Evolutionary conservation across 257 asterid species (phyloP).

Genomic region (Solanum pennellii): DNA sequence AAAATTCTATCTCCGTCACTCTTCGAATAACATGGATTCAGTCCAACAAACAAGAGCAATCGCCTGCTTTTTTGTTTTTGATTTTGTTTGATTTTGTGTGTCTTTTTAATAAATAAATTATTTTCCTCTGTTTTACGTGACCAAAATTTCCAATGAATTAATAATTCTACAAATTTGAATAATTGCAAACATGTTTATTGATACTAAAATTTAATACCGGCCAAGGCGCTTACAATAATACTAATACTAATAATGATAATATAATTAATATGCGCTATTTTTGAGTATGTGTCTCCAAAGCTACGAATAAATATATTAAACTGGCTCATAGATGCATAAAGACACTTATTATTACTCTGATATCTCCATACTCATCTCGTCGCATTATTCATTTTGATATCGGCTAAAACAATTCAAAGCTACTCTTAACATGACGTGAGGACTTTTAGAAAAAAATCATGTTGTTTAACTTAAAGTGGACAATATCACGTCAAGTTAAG

Average conservation of each 20-base stretch:
- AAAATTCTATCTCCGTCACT: background rate
- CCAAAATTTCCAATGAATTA: background rate
- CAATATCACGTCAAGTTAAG: background rate
- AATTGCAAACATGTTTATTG: background rate
- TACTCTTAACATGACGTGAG: background rate
- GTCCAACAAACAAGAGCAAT: background rate
- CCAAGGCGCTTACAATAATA: background rate
- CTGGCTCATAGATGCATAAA: background rate
- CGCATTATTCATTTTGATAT: background rate
- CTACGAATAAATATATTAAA: background rate
- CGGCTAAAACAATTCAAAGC: background rate
- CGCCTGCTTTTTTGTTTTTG: background rate
- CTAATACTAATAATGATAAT: too few relatives aligned
- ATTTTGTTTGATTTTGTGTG: background rate
- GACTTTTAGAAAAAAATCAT: background rate
- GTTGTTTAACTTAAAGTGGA: background rate
- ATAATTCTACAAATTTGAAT: background rate
- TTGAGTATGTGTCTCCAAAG: background rate
- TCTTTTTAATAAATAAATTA: background rate
- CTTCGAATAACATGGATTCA: background rate
- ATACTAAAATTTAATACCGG: background rate
- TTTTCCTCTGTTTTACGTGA: background rate
- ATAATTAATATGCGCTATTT: background rate
- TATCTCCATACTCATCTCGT: background rate
- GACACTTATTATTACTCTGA: background rate